Evolutionary conservation across 805 yeast genomes (phyloP), one percentile per base, ranked within the genome.

Genomic region (Candida cerambycidarum): DNA sequence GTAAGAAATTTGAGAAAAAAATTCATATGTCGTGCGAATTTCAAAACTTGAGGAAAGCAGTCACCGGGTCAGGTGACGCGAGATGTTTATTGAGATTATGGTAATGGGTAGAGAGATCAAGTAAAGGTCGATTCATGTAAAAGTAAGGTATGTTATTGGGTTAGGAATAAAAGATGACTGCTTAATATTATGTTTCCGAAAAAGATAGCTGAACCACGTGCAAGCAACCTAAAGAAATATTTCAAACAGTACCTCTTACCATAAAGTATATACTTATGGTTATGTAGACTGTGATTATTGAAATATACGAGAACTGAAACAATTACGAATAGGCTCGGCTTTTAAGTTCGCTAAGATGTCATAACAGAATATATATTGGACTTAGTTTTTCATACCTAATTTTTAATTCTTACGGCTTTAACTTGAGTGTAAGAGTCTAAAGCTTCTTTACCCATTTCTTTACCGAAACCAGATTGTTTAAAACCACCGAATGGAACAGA

Each of bases 401-500:
- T 55, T 77, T 30, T 30, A 46, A 73, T 61, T 78, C 93, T 78
- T 44, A 90, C 95, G 39, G 97, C 85, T 76, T 90, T 92, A 52
- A 74, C 76, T 65, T 88, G 95, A 49, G 88, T 81, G 75, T 89
- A 92, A 65, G 82, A 83, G 47, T 84, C 86, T 57, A 92, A 68
- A 44, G 95, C 95, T 51, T 88, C 90, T 47, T 77, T 78, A 58
- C 97, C 97, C 77, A 89, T 81, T 74, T 92, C 97, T 66, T 95
- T 80, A 60, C 98, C 97, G 62, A 83, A 76, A 66, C 98, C 98
- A 45, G 93, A 83, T 76, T 82, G 81, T 65, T 88, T 88, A 73
- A 75, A 85, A 35, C 97, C 97, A 56, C 97, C 97, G 65, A 90
- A 90, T 58, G 97, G 97, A 65, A 90, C 85, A 64, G 78, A 75